Conservation (phyloP, 106 monocot species). For the Agapanthus africanus region DNA sequence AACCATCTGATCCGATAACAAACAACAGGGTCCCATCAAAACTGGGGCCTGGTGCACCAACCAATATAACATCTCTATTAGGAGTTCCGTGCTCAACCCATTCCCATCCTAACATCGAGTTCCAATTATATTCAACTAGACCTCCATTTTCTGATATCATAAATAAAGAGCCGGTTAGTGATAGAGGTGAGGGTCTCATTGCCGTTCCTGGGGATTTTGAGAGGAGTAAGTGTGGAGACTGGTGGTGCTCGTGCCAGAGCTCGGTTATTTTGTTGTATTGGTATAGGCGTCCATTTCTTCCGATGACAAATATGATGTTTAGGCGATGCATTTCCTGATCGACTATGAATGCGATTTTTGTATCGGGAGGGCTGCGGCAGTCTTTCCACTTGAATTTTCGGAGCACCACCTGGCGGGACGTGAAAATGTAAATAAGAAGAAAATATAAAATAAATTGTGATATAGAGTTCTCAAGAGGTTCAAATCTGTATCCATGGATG, state of each 20-base stretch:
- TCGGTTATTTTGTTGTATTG: slow-evolving; percentile 81
- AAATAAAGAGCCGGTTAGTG: slow-evolving; percentile 73
- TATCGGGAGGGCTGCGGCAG: slow-evolving; percentile 55
- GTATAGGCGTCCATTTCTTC: slow-evolving; percentile 65
- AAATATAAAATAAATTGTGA: not conserved
- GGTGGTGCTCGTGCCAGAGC: slow-evolving; percentile 81
- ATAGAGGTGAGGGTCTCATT: slow-evolving; percentile 37
- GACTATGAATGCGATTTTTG: slow-evolving; percentile 64
- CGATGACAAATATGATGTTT: slow-evolving; percentile 67
- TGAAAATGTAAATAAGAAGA: no score
- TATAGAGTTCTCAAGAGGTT: not conserved
- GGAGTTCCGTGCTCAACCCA: slow-evolving; percentile 95
- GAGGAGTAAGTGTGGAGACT: slow-evolving; percentile 76
- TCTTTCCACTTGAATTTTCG: slow-evolving; percentile 90
- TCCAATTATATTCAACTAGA: slow-evolving; percentile 82
- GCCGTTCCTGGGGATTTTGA: slow-evolving; percentile 67
- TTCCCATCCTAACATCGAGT: slow-evolving; percentile 57
- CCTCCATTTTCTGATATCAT: slow-evolving; percentile 64
- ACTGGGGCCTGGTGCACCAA: slow-evolving; percentile 67
- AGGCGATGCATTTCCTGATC: slow-evolving; percentile 65
- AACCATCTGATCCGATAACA: slow-evolving; percentile 69
- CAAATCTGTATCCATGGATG: not conserved
- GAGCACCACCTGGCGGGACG: slow-evolving; percentile 54
- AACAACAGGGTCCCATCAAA: slow-evolving; percentile 49
- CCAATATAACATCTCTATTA: slow-evolving; percentile 33